phyloP scores from a whole-genome alignment of 352 stramenopile genomes.

The Phytophthora podocarpi region DNA sequence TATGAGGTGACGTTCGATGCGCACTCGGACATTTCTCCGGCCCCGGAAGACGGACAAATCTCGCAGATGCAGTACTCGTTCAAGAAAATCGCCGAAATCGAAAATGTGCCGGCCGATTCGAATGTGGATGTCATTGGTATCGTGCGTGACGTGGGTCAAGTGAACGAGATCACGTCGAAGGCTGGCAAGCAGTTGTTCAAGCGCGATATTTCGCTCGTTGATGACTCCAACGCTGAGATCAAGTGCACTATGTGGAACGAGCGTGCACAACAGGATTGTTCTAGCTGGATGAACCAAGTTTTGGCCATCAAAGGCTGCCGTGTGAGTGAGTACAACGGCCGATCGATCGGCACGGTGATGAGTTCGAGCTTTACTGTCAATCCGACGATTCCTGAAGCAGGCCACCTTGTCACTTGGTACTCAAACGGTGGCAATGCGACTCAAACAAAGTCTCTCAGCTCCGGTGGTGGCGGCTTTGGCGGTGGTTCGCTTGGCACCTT shows the following conservation, averaged over 20 bases:
- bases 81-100: constrained; percentile 94
- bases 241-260: constrained; percentile 98
- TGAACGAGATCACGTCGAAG: constrained; percentile 94
- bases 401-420: constrained; percentile 87
- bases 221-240: constrained; percentile 96
- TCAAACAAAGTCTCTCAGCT: constrained; percentile 81
- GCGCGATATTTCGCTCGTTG: constrained; percentile 95
- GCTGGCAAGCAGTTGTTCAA: constrained; percentile 96
- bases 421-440: constrained; percentile 70
- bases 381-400: constrained; percentile 86
- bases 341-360: constrained; percentile 87
- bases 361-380: constrained; percentile 87
- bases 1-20: constrained; percentile 99
- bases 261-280: constrained; percentile 79
- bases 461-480: constrained; percentile 72
- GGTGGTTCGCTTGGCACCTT: constrained; percentile 84
- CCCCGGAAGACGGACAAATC: constrained; percentile 90
- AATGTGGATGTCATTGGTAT: constrained; percentile 97
- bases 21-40: constrained; percentile 94
- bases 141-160: constrained; percentile 93
- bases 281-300: constrained; percentile 90
- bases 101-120: constrained; percentile 82
- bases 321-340: constrained; percentile 94
- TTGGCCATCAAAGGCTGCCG: constrained; percentile 95
- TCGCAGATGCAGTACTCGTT: constrained; percentile 93